Base-by-base conservation (phyloP, 768 basidiomycete species). In the Cystobasidium tubakii region DNA sequence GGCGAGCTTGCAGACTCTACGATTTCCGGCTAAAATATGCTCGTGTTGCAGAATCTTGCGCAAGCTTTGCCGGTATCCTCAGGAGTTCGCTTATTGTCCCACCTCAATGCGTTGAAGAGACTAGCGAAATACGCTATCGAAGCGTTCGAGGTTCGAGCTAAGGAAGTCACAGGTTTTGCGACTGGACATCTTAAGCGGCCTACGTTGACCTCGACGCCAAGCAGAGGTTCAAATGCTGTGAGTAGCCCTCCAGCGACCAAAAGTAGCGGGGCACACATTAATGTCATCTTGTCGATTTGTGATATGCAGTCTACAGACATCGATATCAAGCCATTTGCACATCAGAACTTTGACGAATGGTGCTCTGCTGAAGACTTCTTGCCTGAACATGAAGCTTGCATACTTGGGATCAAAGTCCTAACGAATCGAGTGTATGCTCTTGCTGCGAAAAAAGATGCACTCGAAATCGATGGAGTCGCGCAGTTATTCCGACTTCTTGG, bases 391-490 rank as follows among this genome's bases (percentile, higher is more conserved):
- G 83, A 83, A 54, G 89, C 91, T 0, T 91, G 91, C 79, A 79
- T 96, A 1, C 81, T 88, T 9, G 85, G 87, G 0, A 80, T 98
- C 27, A 93, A 96, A 81, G 85, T 94, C 4, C 88, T 88, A 79
- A 85, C 90, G 29, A 88, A 92, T 80, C 87, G 92, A 21, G 87
- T 88, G 78, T 83, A 95, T 15, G 86, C 89, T 0, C 88, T 89
- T 77, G 86, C 86, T 0, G 77, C 81, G 6, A 82, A 85, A 19
- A 10, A 67, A 27, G 75, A 80, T 3, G 77, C 66, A 1, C 86
- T 87, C 1, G 83, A 90, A 7, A 74, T 86, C 31, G 87, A 89
- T 33, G 85, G 90, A 57, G 86, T 93, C 0, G 39, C 33, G 29
- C 31, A 54, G 17, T 19, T 50, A 3, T 88, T 90, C 17, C 80